Percentiles rank a stretch among this genome's conserved stretches.
phyloP scores from a whole-genome alignment of 2,329 filamentous ascomycete species.

The Emericellopsis cladophorae region DNA sequence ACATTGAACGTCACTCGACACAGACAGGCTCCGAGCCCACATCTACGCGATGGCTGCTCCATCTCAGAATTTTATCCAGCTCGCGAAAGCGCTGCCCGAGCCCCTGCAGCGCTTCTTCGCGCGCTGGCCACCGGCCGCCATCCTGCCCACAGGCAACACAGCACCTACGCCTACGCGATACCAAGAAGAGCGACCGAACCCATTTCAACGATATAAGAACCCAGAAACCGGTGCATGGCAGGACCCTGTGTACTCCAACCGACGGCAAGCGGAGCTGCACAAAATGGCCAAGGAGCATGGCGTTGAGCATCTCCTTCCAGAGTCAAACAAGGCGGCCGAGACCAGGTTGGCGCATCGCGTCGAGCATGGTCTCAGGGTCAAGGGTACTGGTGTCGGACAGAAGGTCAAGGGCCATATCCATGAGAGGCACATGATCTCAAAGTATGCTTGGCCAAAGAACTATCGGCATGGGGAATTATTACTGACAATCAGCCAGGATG shows the following conservation, averaged over 20 bases:
- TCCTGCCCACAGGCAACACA: slow-evolving; percentile 31
- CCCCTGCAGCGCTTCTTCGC: slow-evolving; percentile 79
- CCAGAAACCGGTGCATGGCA: slow-evolving; percentile 72
- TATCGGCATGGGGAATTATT: not conserved
- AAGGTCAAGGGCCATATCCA: slow-evolving; percentile 90
- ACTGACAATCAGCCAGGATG: slow-evolving; percentile 43
- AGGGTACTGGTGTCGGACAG: slow-evolving; percentile 87
- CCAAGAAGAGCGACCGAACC: slow-evolving; percentile 53
- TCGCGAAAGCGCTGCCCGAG: slow-evolving; percentile 62
- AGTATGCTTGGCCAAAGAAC: slow-evolving; percentile 29
- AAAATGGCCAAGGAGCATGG: slow-evolving; percentile 71
- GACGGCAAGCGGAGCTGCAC: slow-evolving; percentile 81
- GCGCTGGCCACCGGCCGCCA: slow-evolving; percentile 65
- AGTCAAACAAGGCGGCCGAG: slow-evolving; percentile 62
- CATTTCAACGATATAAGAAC: slow-evolving; percentile 72
- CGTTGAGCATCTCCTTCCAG: slow-evolving; percentile 70
- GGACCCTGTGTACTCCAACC: slow-evolving; percentile 68
- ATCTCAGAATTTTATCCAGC: slow-evolving; percentile 30
- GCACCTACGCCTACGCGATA: slow-evolving; percentile 28
- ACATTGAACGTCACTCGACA: not conserved
- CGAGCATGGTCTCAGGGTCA: slow-evolving; percentile 71
- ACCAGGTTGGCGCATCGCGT: slow-evolving; percentile 57
- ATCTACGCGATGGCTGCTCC: slow-evolving; percentile 19
- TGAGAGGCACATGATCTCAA: slow-evolving; percentile 73
- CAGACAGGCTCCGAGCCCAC: not conserved